Base-by-base conservation (phyloP, 2,329 filamentous ascomycete species). In the Apiospora arundinis region DNA sequence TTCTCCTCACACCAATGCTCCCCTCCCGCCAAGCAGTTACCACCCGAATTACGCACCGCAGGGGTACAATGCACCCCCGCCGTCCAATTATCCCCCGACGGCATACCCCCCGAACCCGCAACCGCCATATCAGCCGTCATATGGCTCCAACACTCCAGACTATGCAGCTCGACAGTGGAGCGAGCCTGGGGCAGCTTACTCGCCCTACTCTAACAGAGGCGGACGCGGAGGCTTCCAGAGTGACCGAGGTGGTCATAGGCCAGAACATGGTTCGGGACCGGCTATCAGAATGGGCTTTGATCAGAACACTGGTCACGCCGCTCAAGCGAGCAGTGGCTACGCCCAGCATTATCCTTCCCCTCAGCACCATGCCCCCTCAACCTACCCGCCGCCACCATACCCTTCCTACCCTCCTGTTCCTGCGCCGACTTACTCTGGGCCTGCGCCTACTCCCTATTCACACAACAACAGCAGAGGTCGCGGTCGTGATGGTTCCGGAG, bases 31-130 rank as follows among this genome's bases (percentile, higher is more conserved):
- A 42, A 71, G 42, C 56, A 73, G 87, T 75, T 90, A 90, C 75
- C 88, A 90, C 74, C 87, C 87, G 45, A 89, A 88, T 78, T 91
- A 89, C 77, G 85, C 88, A 49, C 85, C 86, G 52, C 89, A 90
- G 75, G 79, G 83, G 11, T 91, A 90, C 72, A 79, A 80, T 44
- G 77, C 82, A 32, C 82, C 84, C 69, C 75, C 75, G 6, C 75
- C 73, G 52, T 77, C 77, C 45, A 70, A 81, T 16, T 86, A 86
- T 72, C 85, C 85, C 69, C 81, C 84, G 16, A 25, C 65, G 48
- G 79, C 83, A n/a, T 81, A 80, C 70, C 74, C 77, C 11, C 73
- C 68, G 67, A 73, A 77, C 28, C 66, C 77, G 52, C 78, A 76
- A 49, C 75, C 76, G 14, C 52, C 78, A 18, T 87, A 87, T 73